Evolutionary conservation across 2,329 filamentous ascomycete genomes (phyloP).

Genomic region (Colletotrichum phormii): DNA sequence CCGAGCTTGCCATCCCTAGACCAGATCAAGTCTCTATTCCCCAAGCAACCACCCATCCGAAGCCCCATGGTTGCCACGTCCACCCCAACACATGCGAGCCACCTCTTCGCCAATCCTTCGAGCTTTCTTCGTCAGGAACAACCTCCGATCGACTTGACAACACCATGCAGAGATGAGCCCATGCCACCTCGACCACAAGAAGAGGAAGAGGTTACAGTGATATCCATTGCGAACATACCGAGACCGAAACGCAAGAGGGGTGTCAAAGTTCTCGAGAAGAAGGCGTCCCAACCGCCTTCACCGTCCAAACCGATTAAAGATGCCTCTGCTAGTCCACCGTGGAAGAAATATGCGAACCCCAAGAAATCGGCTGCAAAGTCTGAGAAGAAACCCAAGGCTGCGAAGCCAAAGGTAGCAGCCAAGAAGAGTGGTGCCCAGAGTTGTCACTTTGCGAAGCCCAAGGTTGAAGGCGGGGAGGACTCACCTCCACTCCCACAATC

Average conservation of each 20-base stretch:
- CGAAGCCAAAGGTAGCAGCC: slow-evolving; percentile 40
- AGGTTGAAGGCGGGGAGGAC: slow-evolving; percentile 10
- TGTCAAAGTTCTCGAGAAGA: slow-evolving; percentile 31
- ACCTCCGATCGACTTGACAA: slow-evolving; percentile 32
- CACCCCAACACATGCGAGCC: neutral
- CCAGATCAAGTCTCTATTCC: slow-evolving; percentile 56
- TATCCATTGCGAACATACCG: slow-evolving; percentile 20
- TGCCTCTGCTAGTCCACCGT: slow-evolving; percentile 41
- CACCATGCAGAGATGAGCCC: slow-evolving; percentile 10
- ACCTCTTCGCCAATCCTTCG: neutral
- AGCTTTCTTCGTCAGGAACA: slow-evolving; percentile 27
- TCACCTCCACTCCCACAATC: neutral
- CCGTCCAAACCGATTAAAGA: slow-evolving; percentile 4
- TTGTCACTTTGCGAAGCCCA: slow-evolving; percentile 45
- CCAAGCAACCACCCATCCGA: slow-evolving; percentile 11
- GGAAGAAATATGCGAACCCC: slow-evolving; percentile 47
- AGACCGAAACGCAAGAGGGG: slow-evolving; percentile 34
- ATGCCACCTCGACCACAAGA: slow-evolving; percentile 21
- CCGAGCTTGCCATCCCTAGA: slow-evolving; percentile 66
- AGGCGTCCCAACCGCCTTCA: slow-evolving; percentile 20
- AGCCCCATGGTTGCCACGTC: slow-evolving; percentile 2
- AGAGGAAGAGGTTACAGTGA: slow-evolving; percentile 25
- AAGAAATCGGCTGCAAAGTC: slow-evolving; percentile 31
- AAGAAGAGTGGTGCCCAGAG: slow-evolving; percentile 48
- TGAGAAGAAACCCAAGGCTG: neutral